phyloP scores from a whole-genome alignment of 176 grass and related monocot species.

The maize (Zea mays) region Zm-B73-REFERENCE-NAM-5.0 NC_050098.1:22730501-22731000 shows the following conservation, averaged over 20 bases:
- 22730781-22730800: neutral
- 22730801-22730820: neutral
- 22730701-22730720: neutral
- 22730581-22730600: neutral
- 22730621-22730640: neutral
- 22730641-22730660: neutral
- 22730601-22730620: neutral
- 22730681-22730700: neutral
- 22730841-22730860: neutral
- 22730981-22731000: neutral
- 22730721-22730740: constrained; percentile 34
- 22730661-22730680: neutral
- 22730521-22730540: too few species aligned
- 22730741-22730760: constrained; percentile 25
- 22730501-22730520: too few species aligned
- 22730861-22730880: neutral
- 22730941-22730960: neutral
- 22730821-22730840: neutral
- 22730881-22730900: neutral
- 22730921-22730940: neutral
- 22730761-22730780: constrained; percentile 2
- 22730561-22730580: neutral
- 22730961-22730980: neutral
- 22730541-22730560: too few species aligned
- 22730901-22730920: neutral